A percentile compares a stretch with the other conserved stretches of the same genome.
Evolutionary conservation across 1,139 yeast genomes (phyloP).

Genomic region (Cylindricascospora bacillispora): DNA sequence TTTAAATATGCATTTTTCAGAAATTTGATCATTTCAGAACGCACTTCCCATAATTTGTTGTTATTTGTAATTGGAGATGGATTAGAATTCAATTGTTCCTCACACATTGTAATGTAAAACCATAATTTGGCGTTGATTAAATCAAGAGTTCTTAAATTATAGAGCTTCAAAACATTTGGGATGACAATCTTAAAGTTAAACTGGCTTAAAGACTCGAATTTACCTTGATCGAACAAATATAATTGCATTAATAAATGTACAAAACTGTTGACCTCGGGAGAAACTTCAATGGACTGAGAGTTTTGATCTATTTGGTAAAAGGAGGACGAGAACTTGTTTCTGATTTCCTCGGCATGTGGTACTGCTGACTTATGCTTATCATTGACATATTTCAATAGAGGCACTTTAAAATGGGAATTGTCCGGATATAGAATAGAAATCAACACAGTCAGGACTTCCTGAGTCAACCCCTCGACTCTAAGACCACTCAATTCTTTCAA

Average conservation of each 20-base stretch:
- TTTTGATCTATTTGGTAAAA: slow-evolving; percentile 19
- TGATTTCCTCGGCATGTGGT: slow-evolving; percentile 20
- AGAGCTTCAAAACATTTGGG: slow-evolving; percentile 43
- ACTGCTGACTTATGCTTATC: slow-evolving; percentile 26
- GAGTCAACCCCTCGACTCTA: slow-evolving; percentile 45
- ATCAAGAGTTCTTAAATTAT: slow-evolving; percentile 77
- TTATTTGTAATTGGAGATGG: slow-evolving; percentile 4
- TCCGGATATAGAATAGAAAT: slow-evolving; percentile 43
- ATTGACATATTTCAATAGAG: slow-evolving; percentile 32
- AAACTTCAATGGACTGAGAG: slow-evolving; percentile 27
- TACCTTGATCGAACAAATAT: slow-evolving; percentile 51
- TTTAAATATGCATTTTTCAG: slow-evolving; percentile 83
- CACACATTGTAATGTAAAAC: slow-evolving; percentile 79
- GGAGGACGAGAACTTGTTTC: slow-evolving; percentile 23
- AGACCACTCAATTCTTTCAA: slow-evolving; percentile 71
- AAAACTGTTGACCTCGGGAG: slow-evolving; percentile 75
- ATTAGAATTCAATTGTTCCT: slow-evolving; percentile 39
- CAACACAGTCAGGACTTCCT: slow-evolving; percentile 40
- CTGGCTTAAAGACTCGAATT: slow-evolving; percentile 36
- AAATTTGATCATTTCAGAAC: slow-evolving; percentile 58
- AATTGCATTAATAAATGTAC: slow-evolving; percentile 70
- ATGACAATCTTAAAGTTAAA: slow-evolving; percentile 38
- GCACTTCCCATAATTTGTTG: slow-evolving; percentile 37
- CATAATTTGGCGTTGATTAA: slow-evolving; percentile 81
- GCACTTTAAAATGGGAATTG: slow-evolving; percentile 30